A percentile compares a stretch with the other conserved stretches of the same genome.
Conservation (phyloP, 305 asterid species). For the Plantago rigida region DNA sequence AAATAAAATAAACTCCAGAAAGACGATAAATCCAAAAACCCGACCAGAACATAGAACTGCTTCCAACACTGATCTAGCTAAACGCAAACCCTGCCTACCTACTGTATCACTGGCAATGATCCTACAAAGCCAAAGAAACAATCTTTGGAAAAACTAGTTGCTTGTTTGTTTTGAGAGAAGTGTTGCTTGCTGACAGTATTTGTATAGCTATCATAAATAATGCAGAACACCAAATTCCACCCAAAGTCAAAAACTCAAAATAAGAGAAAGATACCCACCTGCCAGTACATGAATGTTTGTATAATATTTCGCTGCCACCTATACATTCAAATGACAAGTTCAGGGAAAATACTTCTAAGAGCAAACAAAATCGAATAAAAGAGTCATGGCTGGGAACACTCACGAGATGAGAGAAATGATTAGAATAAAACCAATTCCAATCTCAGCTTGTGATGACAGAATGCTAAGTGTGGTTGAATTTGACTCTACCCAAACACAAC, state of each 20-base stretch:
- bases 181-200: too few species aligned
- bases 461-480: constrained; percentile 62
- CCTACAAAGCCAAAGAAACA: too few species aligned
- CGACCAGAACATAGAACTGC: too few species aligned
- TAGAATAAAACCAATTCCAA: constrained; percentile 74
- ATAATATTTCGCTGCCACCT: constrained; percentile 85
- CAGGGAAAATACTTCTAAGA: constrained; percentile 17
- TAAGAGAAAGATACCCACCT: constrained; percentile 38
- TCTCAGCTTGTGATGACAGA: constrained; percentile 73
- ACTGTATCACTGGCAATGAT: too few species aligned
- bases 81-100: not conserved
- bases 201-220: not conserved
- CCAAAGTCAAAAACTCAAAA: not conserved
- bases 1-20: not conserved
- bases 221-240: constrained; percentile 16
- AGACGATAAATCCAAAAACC: not conserved
- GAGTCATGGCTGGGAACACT: constrained; percentile 28
- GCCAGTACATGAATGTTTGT: constrained; percentile 90
- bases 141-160: too few species aligned
- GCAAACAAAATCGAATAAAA: constrained; percentile 7
- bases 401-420: constrained; percentile 63
- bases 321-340: constrained; percentile 30
- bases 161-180: too few species aligned
- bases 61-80: not conserved
- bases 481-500: constrained; percentile 94